phyloP scores from a whole-genome alignment of 176 grass and related monocot genomes.

The Aegilops bicornis region DNA sequence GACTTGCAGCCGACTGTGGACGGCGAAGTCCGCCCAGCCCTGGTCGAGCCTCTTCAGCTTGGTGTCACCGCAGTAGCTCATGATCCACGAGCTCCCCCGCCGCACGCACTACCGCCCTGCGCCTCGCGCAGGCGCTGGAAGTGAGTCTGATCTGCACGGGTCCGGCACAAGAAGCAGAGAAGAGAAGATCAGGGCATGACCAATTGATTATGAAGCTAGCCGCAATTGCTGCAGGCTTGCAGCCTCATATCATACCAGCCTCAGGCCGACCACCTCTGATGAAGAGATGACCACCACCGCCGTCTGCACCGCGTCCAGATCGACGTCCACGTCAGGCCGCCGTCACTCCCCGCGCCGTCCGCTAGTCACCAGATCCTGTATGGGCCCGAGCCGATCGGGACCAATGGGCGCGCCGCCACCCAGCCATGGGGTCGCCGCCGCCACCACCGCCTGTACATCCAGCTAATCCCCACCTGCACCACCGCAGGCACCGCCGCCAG shows the following conservation, averaged over 20 bases:
- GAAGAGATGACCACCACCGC: too few relatives aligned
- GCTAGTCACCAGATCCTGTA: too few relatives aligned
- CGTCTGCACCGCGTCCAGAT: too few relatives aligned
- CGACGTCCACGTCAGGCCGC: too few relatives aligned
- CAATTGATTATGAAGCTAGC: neutral
- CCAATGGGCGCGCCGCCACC: too few relatives aligned
- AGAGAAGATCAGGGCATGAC: neutral
- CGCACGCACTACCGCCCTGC: neutral
- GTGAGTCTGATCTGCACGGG: neutral
- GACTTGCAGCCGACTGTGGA: slow-evolving; percentile 24
- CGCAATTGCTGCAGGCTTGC: neutral
- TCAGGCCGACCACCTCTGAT: too few relatives aligned
- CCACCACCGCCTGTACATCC: too few relatives aligned
- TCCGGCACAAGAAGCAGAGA: neutral
- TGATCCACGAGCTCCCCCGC: slow-evolving; percentile 3
- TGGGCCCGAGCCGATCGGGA: too few relatives aligned
- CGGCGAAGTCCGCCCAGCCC: slow-evolving; percentile 34
- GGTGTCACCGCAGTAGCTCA: slow-evolving; percentile 28
- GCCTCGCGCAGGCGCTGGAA: slow-evolving; percentile 20
- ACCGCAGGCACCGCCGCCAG: too few relatives aligned
- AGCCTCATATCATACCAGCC: neutral
- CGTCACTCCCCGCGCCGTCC: too few relatives aligned
- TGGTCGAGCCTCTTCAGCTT: neutral
- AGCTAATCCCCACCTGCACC: too few relatives aligned
- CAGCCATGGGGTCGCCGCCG: too few relatives aligned